phyloP scores from a whole-genome alignment of 306 rosid genomes.

The Begonia peltatifolia region DNA sequence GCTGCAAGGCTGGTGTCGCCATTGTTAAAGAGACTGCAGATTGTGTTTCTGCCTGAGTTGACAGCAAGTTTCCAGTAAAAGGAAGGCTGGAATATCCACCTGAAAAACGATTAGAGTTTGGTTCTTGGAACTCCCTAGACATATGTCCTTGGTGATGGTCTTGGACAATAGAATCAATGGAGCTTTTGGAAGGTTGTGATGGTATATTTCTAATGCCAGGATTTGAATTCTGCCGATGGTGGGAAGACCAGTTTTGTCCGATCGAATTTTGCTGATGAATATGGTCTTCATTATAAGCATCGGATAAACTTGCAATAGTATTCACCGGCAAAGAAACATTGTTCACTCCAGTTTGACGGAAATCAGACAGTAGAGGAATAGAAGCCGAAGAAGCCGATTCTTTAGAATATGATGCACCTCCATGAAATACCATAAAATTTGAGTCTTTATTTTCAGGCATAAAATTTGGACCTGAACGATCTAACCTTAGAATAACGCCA shows the following conservation, averaged over 20 bases:
- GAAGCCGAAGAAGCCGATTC: slow-evolving; percentile 21
- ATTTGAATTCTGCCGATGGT: slow-evolving; percentile 29
- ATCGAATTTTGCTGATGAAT: slow-evolving; percentile 22
- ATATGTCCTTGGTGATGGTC: slow-evolving; percentile 20
- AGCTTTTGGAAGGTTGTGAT: slow-evolving; percentile 22
- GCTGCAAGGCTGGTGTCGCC: slow-evolving; percentile 37
- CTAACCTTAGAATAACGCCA: slow-evolving; percentile 85
- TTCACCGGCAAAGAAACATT: slow-evolving; percentile 29
- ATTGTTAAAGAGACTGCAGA: slow-evolving; percentile 26
- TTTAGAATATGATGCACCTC: slow-evolving; percentile 28
- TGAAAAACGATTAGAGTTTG: slow-evolving; percentile 21
- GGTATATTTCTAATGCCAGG: slow-evolving; percentile 28
- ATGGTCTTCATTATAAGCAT: slow-evolving; percentile 32
- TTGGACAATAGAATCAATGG: slow-evolving; percentile 27
- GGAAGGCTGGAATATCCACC: slow-evolving; percentile 35
- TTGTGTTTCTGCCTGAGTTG: slow-evolving; percentile 26
- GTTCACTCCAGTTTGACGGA: slow-evolving; percentile 31
- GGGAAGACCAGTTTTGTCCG: slow-evolving; percentile 41
- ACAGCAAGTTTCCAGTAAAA: slow-evolving; percentile 17
- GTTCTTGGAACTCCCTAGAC: slow-evolving; percentile 27
- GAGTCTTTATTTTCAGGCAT: slow-evolving; percentile 35
- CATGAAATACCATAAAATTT: slow-evolving; percentile 22
- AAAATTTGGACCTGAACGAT: slow-evolving; percentile 42
- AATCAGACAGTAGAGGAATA: slow-evolving; percentile 24
- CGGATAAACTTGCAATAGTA: slow-evolving; percentile 20